phyloP scores from a whole-genome alignment of 2,329 filamentous ascomycete species.

The Diaporthe ilicicola region DNA sequence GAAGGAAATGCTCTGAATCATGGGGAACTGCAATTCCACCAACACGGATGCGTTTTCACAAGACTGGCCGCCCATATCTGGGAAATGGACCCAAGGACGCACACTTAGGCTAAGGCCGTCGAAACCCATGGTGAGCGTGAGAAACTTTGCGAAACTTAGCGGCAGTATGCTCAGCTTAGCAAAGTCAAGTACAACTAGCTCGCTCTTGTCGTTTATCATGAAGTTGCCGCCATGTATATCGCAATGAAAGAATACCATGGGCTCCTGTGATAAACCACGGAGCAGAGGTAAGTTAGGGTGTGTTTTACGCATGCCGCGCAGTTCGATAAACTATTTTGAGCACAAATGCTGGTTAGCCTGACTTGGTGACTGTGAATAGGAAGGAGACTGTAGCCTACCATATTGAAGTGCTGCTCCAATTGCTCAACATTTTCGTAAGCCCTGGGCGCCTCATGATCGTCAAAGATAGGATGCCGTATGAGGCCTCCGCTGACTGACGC shows the following conservation, averaged over 20 bases:
- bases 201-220: background rate
- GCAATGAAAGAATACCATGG: background rate
- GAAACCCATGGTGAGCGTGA: background rate
- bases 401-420: slow-evolving; percentile 6
- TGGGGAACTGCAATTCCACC: background rate
- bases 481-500: background rate
- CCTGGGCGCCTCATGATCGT: background rate
- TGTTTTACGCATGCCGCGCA: background rate
- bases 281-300: background rate
- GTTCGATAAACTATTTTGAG: background rate
- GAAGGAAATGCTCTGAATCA: background rate
- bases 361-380: background rate
- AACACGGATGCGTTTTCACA: background rate
- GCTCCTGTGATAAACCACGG: background rate
- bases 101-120: background rate
- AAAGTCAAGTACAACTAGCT: background rate
- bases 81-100: background rate
- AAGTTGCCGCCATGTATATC: background rate
- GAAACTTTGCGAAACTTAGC: background rate
- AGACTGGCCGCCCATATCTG: slow-evolving; percentile 3
- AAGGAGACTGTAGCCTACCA: slow-evolving; percentile 3
- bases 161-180: background rate
- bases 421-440: background rate
- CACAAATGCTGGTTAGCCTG: background rate
- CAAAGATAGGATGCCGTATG: background rate